These are phyloP conservation scores for Salix exigua DNA, from an alignment of 345 rosid genomes.

Conservation along the genomic window DNA sequence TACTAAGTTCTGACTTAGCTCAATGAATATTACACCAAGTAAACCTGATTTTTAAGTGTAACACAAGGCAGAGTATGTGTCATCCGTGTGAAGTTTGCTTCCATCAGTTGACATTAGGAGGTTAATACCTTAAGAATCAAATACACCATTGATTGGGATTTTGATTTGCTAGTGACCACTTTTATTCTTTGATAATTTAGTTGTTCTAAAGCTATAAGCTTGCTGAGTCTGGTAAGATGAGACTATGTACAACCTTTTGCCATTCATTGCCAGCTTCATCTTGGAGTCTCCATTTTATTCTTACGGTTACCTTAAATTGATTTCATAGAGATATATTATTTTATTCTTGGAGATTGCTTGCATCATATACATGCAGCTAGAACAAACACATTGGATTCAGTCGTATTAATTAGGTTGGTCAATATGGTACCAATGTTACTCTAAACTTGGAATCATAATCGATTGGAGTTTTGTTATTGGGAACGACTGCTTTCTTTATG, in stretches of 20 bases:
- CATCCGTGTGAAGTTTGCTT: not conserved
- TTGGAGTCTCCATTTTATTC: not conserved
- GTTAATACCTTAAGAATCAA: not conserved
- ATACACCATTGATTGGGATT: slow-evolving; percentile 1
- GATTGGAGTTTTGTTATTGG: too few species aligned
- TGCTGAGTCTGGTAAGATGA: not conserved
- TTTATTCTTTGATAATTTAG: not conserved
- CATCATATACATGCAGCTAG: not conserved
- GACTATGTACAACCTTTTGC: not conserved
- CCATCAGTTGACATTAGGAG: not conserved
- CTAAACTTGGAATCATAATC: not conserved
- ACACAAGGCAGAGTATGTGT: not conserved
- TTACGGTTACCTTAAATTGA: not conserved
- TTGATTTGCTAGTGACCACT: not conserved
- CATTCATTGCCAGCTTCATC: not conserved
- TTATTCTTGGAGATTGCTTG: not conserved
- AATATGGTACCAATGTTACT: not conserved
- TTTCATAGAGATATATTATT: not conserved
- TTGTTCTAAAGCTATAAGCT: not conserved
- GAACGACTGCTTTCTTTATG: not conserved
- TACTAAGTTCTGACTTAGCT: not conserved
- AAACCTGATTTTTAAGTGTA: not conserved
- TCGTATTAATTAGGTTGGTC: not conserved
- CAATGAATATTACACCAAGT: not conserved
- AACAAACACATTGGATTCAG: not conserved